Conservation (phyloP, 106 monocot species). For the Acanthochlamys bracteata region DNA sequence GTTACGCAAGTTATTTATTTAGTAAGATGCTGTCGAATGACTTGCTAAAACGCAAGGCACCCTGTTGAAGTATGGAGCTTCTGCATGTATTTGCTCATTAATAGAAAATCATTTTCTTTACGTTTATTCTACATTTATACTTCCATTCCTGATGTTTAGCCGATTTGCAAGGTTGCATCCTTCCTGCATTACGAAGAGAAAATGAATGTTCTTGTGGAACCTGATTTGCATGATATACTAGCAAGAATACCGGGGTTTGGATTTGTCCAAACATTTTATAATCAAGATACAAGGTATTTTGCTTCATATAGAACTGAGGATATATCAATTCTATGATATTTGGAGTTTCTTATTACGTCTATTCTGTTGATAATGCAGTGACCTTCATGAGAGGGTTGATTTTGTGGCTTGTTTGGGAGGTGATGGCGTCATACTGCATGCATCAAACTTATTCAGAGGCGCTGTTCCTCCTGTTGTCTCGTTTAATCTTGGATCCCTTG, state of each 20-base stretch:
- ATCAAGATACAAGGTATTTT: constrained; percentile 89
- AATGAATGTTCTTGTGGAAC: constrained; percentile 98
- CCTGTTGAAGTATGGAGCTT: too few relatives aligned
- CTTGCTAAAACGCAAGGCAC: too few relatives aligned
- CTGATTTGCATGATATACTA: constrained; percentile 94
- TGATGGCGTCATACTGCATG: constrained; percentile 97
- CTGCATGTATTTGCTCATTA: too few relatives aligned
- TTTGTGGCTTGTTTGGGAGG: constrained; percentile 96
- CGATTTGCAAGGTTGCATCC: constrained; percentile 63
- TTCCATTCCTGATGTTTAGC: constrained; percentile 2
- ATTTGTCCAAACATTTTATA: constrained; percentile 96
- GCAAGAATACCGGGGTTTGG: constrained; percentile 96
- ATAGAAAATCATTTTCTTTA: background rate
- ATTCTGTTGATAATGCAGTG: constrained; percentile 36
- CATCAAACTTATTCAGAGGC: constrained; percentile 89
- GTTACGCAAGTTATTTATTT: too few relatives aligned
- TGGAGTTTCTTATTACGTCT: background rate
- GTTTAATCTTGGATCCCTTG: constrained; percentile 98
- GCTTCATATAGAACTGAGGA: constrained; percentile 2
- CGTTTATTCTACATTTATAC: background rate
- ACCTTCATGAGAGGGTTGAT: constrained; percentile 99
- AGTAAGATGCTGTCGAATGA: too few relatives aligned
- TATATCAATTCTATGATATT: too few relatives aligned
- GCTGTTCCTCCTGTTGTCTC: constrained; percentile 99
- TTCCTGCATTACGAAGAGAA: constrained; percentile 86